Evolutionary conservation across 2,329 filamentous ascomycete species (phyloP).

Genomic region (Fusarium denticulatum): DNA sequence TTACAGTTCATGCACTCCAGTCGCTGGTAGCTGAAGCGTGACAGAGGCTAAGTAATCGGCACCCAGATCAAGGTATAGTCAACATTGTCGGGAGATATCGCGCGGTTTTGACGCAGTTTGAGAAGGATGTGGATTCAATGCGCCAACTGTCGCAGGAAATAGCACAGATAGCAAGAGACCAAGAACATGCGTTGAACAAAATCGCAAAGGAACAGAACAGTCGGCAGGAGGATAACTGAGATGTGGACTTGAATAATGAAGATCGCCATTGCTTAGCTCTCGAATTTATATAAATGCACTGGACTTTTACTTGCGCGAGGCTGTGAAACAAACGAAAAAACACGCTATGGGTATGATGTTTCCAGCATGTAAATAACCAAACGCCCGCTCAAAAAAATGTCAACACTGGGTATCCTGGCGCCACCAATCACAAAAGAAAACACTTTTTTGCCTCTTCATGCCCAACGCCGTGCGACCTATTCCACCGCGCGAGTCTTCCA

Average conservation of each 20-base stretch:
- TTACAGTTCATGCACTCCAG: background rate
- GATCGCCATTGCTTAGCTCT: background rate
- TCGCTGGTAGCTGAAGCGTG: too few relatives aligned
- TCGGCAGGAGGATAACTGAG: background rate
- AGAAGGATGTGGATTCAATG: accelerated
- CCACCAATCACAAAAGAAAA: background rate
- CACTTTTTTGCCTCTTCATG: slow-evolving; percentile 58
- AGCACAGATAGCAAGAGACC: background rate
- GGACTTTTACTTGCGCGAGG: background rate
- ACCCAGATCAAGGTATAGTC: background rate
- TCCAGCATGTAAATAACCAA: background rate
- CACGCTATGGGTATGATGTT: background rate
- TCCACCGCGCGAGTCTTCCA: background rate
- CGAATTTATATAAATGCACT: background rate
- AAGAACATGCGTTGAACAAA: too few relatives aligned
- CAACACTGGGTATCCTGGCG: background rate
- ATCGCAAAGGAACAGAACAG: background rate
- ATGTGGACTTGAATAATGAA: background rate
- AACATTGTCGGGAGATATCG: background rate
- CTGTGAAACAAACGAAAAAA: background rate
- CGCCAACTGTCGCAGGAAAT: accelerated
- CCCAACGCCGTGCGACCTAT: background rate
- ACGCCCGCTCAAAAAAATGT: background rate
- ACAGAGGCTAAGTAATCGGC: background rate
- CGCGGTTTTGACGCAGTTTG: accelerated